Evolutionary conservation across 1,139 yeast genomes (phyloP), one percentile per base, ranked within the genome.

Genomic region (Geotrichum carabidarum): DNA sequence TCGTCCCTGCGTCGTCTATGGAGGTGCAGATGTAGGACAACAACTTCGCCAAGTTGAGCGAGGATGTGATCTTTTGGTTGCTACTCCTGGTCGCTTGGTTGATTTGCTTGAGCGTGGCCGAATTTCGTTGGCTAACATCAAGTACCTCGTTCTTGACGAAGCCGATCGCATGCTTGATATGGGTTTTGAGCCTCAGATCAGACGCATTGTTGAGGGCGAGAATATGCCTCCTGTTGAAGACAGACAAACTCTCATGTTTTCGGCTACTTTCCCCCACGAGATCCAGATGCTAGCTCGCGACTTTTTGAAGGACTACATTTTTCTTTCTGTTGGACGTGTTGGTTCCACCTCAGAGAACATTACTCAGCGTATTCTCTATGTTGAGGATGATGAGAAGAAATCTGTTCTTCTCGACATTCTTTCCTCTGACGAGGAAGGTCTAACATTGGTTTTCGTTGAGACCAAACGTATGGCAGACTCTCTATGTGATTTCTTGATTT

Each of bases 121-220:
- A 68, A 88, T 93, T 64, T 90, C 97, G 45, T 79, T 93, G 68
- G 80, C 82, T 62, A 89, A 88, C 76, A 90, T 93, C 75, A 89
- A 87, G 74, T 93, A 88, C 75, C 81, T 93, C 71, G 98, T 93
- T 51, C 80, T 93, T 63, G 99, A 93, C 76, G 99, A 93, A 80
- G 99, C 99, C 69, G 99, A 93, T 77, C 88, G 99, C 80, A 93
- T 93, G 99, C 83, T 93, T 77, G 99, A 93, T 84, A 93, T 93
- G 99, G 99, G 99, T 80, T 93, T 93, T 77, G 99, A 93, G 79
- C 98, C 98, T 62, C 99, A 93, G 80, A 93, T 93, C 71, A 88
- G 99, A 81, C 88, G 91, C 72, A 91, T 93, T 70, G 99, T 93
- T 60, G 96, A 93, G 76, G 95, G 87, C 65, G 91, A 94, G 78